Evolutionary conservation across 1,139 yeast genomes (phyloP).

Genomic region (Magnusiomyces fungicola): DNA sequence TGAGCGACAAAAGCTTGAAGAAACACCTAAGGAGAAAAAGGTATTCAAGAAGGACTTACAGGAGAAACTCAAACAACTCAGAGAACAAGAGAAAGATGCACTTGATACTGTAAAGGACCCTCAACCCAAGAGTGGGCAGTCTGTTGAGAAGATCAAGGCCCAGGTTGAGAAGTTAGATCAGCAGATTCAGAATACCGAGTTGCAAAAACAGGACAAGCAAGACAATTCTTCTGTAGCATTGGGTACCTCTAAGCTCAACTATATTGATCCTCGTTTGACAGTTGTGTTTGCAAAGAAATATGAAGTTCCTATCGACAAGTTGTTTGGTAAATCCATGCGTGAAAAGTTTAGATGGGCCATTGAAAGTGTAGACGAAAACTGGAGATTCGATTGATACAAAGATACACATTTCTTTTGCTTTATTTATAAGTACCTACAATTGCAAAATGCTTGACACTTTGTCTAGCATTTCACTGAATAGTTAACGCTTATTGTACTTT

Average conservation of each 20-base stretch:
- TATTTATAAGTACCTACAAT: no score
- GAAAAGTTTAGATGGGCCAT: slow-evolving; percentile 96
- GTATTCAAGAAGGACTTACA: slow-evolving; percentile 50
- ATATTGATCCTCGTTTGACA: slow-evolving; percentile 89
- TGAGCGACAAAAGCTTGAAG: slow-evolving; percentile 56
- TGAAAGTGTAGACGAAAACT: slow-evolving; percentile 77
- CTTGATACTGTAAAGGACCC: slow-evolving; percentile 54
- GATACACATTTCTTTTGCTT: no score
- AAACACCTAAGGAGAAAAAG: slow-evolving; percentile 36
- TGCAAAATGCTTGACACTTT: no score
- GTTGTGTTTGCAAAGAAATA: slow-evolving; percentile 84
- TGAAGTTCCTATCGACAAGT: slow-evolving; percentile 84
- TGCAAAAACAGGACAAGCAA: slow-evolving; percentile 84
- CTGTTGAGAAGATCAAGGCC: slow-evolving; percentile 66
- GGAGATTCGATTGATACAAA: no score
- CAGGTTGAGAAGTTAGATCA: slow-evolving; percentile 69
- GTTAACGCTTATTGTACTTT: no score
- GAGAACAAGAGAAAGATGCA: slow-evolving; percentile 49
- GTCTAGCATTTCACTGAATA: no score
- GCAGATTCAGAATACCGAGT: slow-evolving; percentile 58
- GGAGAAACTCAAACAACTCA: slow-evolving; percentile 52
- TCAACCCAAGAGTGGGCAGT: slow-evolving; percentile 42
- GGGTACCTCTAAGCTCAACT: slow-evolving; percentile 89
- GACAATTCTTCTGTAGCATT: slow-evolving; percentile 91
- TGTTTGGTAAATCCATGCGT: slow-evolving; percentile 82